Conservation (phyloP, 2,329 filamentous ascomycete species). For the Aspergillus quadricinctus region DNA sequence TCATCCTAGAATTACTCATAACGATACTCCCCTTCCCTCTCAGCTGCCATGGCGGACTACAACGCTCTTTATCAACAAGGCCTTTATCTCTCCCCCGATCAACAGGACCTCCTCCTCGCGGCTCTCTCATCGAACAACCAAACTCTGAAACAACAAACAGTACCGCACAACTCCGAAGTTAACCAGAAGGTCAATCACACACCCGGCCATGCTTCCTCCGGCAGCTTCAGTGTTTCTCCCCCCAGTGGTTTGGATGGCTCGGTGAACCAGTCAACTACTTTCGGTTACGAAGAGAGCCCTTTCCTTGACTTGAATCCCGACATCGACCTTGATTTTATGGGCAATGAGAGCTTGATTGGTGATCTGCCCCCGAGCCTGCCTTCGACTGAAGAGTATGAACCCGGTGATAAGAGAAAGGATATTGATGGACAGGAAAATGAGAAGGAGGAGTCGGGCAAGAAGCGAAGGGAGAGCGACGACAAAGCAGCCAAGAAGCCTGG, state of each 20-base stretch:
- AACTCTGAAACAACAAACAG: conserved; percentile 26
- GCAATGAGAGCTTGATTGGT: conserved; percentile 67
- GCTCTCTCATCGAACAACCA: conserved; percentile 68
- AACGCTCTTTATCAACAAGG: conserved; percentile 45
- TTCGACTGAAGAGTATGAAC: conserved; percentile 45
- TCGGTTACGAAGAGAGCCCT: conserved; percentile 60
- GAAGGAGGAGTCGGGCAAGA: conserved; percentile 60
- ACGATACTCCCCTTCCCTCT: neutral
- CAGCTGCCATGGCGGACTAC: conserved; percentile 33
- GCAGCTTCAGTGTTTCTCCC: conserved; percentile 34
- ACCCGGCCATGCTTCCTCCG: conserved; percentile 42
- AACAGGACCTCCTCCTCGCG: conserved; percentile 71
- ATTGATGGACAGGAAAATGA: conserved; percentile 52
- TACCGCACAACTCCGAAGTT: conserved; percentile 14
- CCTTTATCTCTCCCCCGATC: conserved; percentile 69
- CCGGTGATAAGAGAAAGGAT: conserved; percentile 59
- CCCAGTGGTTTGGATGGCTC: conserved; percentile 27
- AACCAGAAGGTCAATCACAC: conserved; percentile 24
- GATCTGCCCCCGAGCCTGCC: conserved; percentile 55
- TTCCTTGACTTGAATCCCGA: conserved; percentile 79
- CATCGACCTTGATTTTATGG: conserved; percentile 67
- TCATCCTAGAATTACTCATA: neutral
- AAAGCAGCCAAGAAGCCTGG: conserved; percentile 94
- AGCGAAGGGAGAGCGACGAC: conserved; percentile 73
- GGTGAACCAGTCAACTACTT: conserved; percentile 38